phyloP scores from a whole-genome alignment of 164 flowering plant genomes.

The grape (Vitis vinifera) region ASM3070453v1 NC_081819.1:22133501-22134000 shows the following conservation, averaged over 20 bases:
- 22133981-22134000: conserved; percentile 56
- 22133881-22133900: conserved; percentile 60
- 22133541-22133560: conserved; percentile 59
- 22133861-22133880: conserved; percentile 61
- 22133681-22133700: conserved; percentile 32
- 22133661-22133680: conserved; percentile 43
- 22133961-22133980: conserved; percentile 65
- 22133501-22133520: conserved; percentile 68
- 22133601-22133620: conserved; percentile 70
- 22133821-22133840: conserved; percentile 49
- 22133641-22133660: conserved; percentile 48
- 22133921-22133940: conserved; percentile 41
- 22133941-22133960: conserved; percentile 49
- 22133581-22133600: conserved; percentile 51
- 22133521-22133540: conserved; percentile 63
- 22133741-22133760: too few relatives aligned
- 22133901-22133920: conserved; percentile 45
- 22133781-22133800: too few relatives aligned
- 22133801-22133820: not conserved
- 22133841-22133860: conserved; percentile 64
- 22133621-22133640: conserved; percentile 54
- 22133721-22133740: too few relatives aligned
- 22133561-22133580: conserved; percentile 55
- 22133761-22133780: too few relatives aligned
- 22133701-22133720: too few relatives aligned